Evolutionary conservation across 1,284 basidiomycete species (phyloP), one percentile per base, ranked within the genome.

Genomic region (Leccinum pseudoinsigne): DNA sequence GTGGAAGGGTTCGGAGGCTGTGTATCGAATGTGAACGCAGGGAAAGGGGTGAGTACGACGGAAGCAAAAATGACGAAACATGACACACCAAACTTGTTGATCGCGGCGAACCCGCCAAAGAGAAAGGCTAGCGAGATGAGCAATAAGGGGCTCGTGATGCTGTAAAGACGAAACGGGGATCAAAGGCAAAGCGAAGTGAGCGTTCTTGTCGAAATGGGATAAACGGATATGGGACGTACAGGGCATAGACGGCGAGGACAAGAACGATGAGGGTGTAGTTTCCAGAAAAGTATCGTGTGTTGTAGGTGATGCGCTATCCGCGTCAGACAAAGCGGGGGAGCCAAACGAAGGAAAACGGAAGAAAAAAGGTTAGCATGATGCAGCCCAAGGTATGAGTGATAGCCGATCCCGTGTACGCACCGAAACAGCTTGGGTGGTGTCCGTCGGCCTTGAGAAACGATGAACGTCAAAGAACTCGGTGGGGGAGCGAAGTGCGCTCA

Each of bases 241-340:
- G 76, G 16, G 95, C 93, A 77, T 98, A 99, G 62, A 98, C 86
- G 16, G 89, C 92, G 61, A 98, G 84, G 55, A 90, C 76, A 58
- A 84, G 87, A 18, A 98, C 82, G 69, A 98, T 85, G 71, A 97
- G 78, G 51, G 88, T 86, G 79, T 98, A 98, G 79, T 98, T 98
- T 67, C 92, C 92, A 64, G 92, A 94, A 78, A 94, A 95, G 79
- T 95, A 95, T 62, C 92, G 89, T 53, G 95, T 95, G 81, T 97
- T 98, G 82, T 97, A 95, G 47, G 94, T 93, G 84, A 97, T 92
- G 65, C 95, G 86, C 92, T 68, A 34, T 47, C 21, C n/a, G 11
- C 23, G 38, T 16, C 2, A 26, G 7, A 61, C 59, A 21, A 23
- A 62, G 7, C 47, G 12, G 21, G 38, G 5, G 9, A 31, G 28